Conservation (phyloP, 768 basidiomycete genomes). For the Pisolithus orientalis region DNA sequence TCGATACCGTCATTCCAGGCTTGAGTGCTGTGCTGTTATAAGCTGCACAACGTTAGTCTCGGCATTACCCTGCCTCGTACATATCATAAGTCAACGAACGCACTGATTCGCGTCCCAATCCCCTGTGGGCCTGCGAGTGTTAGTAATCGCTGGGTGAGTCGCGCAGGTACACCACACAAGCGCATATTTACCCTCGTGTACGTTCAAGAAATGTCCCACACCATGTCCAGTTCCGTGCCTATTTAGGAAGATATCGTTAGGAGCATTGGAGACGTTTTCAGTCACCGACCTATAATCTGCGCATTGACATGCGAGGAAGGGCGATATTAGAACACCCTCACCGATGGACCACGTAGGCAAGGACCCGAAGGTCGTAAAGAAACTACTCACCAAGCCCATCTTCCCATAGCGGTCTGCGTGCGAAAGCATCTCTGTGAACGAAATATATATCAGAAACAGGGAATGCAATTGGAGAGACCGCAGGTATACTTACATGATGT, state of each 20-base stretch:
- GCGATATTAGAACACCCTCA: background rate
- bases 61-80: too few species aligned
- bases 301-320: background rate
- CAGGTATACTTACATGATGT: slow-evolving; percentile 39
- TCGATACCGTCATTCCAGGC: slow-evolving; percentile 86
- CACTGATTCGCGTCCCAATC: slow-evolving; percentile 39
- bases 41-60: slow-evolving; percentile 26
- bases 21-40: slow-evolving; percentile 71
- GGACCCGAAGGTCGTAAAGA: slow-evolving; percentile 1
- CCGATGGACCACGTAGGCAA: background rate
- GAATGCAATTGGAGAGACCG: background rate
- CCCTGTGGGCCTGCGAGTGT: slow-evolving; percentile 46
- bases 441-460: slow-evolving; percentile 1
- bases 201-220: slow-evolving; percentile 90
- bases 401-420: slow-evolving; percentile 73
- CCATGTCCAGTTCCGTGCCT: slow-evolving; percentile 95
- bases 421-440: slow-evolving; percentile 64
- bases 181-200: slow-evolving; percentile 60
- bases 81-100: background rate
- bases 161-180: background rate
- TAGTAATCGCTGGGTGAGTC: slow-evolving; percentile 6
- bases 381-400: slow-evolving; percentile 69
- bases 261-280: background rate
- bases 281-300: slow-evolving; percentile 50
- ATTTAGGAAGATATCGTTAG: slow-evolving; percentile 5